These are phyloP conservation scores for Pyracantha coccinea DNA, from an alignment of 331 rosid genomes.

Conservation along the genomic window DNA sequence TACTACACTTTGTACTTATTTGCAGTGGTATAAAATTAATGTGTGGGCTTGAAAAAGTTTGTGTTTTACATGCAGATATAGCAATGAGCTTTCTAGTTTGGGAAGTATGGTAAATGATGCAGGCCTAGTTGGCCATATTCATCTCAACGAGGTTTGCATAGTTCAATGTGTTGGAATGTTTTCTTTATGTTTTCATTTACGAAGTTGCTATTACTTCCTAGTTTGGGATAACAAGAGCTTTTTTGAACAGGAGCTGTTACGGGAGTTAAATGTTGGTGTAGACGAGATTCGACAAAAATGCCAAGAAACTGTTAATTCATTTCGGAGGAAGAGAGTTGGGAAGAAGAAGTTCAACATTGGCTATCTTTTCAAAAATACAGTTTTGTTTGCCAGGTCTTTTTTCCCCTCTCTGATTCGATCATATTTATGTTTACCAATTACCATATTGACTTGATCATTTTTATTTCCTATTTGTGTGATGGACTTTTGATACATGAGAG, in stretches of 20 bases:
- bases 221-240: conserved; percentile 12
- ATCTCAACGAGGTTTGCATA: conserved; percentile 57
- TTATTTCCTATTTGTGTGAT: neutral
- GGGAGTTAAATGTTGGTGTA: conserved; percentile 40
- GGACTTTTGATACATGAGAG: neutral
- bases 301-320: conserved; percentile 40
- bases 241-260: conserved; percentile 49
- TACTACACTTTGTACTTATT: neutral
- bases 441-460: neutral
- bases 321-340: conserved; percentile 34
- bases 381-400: conserved; percentile 48
- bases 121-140: conserved; percentile 86
- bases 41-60: neutral
- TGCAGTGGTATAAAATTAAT: neutral
- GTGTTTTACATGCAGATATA: conserved; percentile 46
- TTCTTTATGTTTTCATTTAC: neutral
- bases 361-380: conserved; percentile 28
- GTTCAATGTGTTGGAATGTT: conserved; percentile 1
- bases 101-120: conserved; percentile 37
- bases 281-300: conserved; percentile 52
- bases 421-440: neutral
- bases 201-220: neutral
- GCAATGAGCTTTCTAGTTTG: conserved; percentile 20
- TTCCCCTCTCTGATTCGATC: neutral
- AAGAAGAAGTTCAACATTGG: conserved; percentile 47